Evolutionary conservation across 176 grass and related monocot genomes (phyloP), one percentile per base, ranked within the genome.

Genomic region (Bonia amplexicaulis): DNA sequence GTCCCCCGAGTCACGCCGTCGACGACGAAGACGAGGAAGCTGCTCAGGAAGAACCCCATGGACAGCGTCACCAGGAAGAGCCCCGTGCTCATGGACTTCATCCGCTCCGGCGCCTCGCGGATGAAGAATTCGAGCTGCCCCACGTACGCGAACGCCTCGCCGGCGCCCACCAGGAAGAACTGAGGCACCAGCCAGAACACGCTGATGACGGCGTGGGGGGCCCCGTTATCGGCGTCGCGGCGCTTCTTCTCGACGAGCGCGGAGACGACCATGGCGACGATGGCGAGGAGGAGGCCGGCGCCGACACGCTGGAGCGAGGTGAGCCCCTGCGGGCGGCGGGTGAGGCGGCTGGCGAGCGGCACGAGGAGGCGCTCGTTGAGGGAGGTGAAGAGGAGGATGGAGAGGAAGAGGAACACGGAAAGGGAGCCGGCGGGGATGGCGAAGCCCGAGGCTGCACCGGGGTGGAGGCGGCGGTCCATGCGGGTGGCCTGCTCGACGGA

Each of bases 41-140:
- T 94, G 80, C 92, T 94, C 3, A 89, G 61, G 86, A 84, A 94
- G 82, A 94, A 94, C 0, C 89, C 92, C 92, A 91, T 86, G 49
- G 92, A 72, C 3, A 94, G 69, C 10, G 86, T 91, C 4, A 69
- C n/a, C 13, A 94, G 82, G 84, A 91, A 89, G 16, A 94, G 80
- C 10, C 88, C 92, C 15, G 92, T 94, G 83, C 89, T 89, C 89
- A 94, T 88, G 23, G 92, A 94, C 76, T 94, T 94, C 92, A 94
- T 94, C 68, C 85, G 62, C 73, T 93, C 92, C 0, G 92, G 92
- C 0, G 82, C 89, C 77, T 93, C 89, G 39, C 82, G 70, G 73
- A 93, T 91, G 80, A 91, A 93, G 86, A 93, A 93, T 80, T 93
- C 88, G 3, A 91, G 86, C 86, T 94, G 92, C 20, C 92, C 89